These are phyloP conservation scores for Leishmania guyanensis DNA, from an alignment of 208 protist species.

Conservation along the genomic window DNA sequence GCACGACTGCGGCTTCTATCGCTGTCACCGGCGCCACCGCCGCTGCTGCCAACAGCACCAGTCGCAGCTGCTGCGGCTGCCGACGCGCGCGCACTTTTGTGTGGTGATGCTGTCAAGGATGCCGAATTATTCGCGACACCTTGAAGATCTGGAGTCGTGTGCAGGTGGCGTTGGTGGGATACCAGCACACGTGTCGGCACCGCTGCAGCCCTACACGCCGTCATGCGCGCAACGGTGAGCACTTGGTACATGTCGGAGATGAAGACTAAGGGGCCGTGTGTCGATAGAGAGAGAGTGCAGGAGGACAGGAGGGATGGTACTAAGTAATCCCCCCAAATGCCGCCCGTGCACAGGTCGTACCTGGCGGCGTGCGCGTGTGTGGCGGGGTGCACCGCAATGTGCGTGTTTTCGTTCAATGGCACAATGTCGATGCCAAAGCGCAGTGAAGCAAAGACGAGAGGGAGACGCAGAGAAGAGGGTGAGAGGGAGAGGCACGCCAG, in stretches of 20 bases:
- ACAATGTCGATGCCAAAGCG: not conserved
- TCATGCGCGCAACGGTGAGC: not conserved
- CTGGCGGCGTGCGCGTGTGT: not conserved
- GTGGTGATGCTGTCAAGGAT: not conserved
- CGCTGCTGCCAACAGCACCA: not conserved
- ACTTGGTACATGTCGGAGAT: conserved; percentile 4
- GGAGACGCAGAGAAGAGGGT: not conserved
- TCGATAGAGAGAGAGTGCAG: not conserved
- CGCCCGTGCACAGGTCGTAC: not conserved
- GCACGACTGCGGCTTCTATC: not conserved
- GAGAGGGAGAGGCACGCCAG: too few species aligned
- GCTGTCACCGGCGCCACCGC: not conserved
- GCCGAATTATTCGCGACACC: not conserved
- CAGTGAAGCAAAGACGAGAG: not conserved
- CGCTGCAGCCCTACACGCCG: conserved; percentile 5
- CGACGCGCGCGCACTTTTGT: conserved; percentile 5
- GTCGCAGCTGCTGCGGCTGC: not conserved
- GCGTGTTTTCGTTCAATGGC: not conserved
- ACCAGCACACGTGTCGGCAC: not conserved
- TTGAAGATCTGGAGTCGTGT: not conserved
- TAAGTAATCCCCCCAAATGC: not conserved
- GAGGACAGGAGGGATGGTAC: not conserved
- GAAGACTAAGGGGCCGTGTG: not conserved
- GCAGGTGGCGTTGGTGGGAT: not conserved
- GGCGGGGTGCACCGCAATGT: not conserved